A percentile compares a stretch with the other conserved stretches of the same genome.
These are phyloP conservation scores for Aureobasidium sp. DNA, from an alignment of 2,329 filamentous ascomycete species.

Conservation along the genomic window DNA sequence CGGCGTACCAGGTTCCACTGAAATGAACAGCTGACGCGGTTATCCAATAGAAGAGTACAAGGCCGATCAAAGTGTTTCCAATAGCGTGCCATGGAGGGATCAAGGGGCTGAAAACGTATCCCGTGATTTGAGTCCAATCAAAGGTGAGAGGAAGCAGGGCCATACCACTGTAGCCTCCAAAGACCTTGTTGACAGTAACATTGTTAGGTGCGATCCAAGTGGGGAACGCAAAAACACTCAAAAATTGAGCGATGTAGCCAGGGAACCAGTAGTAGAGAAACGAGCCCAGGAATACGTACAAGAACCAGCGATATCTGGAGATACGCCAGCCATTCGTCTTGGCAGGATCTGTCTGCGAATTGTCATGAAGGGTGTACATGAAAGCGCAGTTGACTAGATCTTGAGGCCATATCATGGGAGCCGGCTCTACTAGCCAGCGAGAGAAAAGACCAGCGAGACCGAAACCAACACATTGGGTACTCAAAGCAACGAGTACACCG, in stretches of 20 bases:
- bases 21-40: conserved; percentile 63
- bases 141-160: conserved; percentile 61
- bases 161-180: conserved; percentile 75
- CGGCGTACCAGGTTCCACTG: conserved; percentile 67
- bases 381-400: conserved; percentile 45
- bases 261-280: conserved; percentile 83
- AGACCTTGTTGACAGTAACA: conserved; percentile 73
- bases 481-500: background rate
- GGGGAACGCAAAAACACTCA: conserved; percentile 81
- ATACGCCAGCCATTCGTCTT: conserved; percentile 61
- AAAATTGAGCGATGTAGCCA: conserved; percentile 68
- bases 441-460: conserved; percentile 74
- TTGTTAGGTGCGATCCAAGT: conserved; percentile 83
- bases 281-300: conserved; percentile 58
- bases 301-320: conserved; percentile 76
- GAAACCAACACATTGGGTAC: conserved; percentile 50
- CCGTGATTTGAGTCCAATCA: conserved; percentile 68
- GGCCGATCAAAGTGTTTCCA: conserved; percentile 18
- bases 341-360: conserved; percentile 55
- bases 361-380: conserved; percentile 77
- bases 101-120: conserved; percentile 58
- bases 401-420: conserved; percentile 77
- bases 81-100: conserved; percentile 57
- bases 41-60: conserved; percentile 52
- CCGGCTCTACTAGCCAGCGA: conserved; percentile 70